Evolutionary conservation across 108 stramenopile genomes (phyloP).

Genomic region (Epithemia pelagica): DNA sequence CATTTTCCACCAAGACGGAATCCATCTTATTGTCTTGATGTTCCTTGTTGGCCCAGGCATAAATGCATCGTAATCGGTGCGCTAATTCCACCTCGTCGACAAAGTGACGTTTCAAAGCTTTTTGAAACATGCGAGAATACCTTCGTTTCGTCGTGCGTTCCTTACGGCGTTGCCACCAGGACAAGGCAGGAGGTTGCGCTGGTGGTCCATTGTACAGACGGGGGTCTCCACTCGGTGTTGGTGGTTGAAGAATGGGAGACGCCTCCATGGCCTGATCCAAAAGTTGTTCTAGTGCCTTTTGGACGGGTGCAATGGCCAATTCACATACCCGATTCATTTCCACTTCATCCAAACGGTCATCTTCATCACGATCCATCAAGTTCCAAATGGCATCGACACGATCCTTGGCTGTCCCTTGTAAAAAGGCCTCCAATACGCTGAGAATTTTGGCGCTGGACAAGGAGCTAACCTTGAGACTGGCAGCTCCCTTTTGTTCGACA

Average conservation of each 20-base stretch:
- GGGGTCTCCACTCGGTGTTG: slow-evolving; percentile 6
- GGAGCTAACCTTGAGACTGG: neutral
- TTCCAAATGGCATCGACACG: slow-evolving; percentile 70
- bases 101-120: slow-evolving; percentile 53
- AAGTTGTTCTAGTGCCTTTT: slow-evolving; percentile 36
- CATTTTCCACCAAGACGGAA: slow-evolving; percentile 62
- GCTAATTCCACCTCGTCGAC: slow-evolving; percentile 78
- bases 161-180: slow-evolving; percentile 56
- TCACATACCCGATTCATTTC: slow-evolving; percentile 73
- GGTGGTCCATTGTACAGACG: neutral
- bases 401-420: slow-evolving; percentile 27
- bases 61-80: slow-evolving; percentile 82
- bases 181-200: slow-evolving; percentile 5
- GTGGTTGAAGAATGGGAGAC: slow-evolving; percentile 10
- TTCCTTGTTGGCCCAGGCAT: slow-evolving; percentile 85
- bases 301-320: slow-evolving; percentile 47
- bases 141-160: slow-evolving; percentile 47
- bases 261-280: slow-evolving; percentile 26
- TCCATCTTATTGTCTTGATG: slow-evolving; percentile 78
- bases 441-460: slow-evolving; percentile 23
- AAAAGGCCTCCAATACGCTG: slow-evolving; percentile 32
- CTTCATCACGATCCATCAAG: slow-evolving; percentile 63
- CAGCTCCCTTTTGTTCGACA: slow-evolving; percentile 16
- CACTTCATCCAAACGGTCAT: slow-evolving; percentile 76
- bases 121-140: slow-evolving; percentile 45